Evolutionary conservation across 768 basidiomycete species (phyloP).

Genomic region (Aureoboletus auriporus): DNA sequence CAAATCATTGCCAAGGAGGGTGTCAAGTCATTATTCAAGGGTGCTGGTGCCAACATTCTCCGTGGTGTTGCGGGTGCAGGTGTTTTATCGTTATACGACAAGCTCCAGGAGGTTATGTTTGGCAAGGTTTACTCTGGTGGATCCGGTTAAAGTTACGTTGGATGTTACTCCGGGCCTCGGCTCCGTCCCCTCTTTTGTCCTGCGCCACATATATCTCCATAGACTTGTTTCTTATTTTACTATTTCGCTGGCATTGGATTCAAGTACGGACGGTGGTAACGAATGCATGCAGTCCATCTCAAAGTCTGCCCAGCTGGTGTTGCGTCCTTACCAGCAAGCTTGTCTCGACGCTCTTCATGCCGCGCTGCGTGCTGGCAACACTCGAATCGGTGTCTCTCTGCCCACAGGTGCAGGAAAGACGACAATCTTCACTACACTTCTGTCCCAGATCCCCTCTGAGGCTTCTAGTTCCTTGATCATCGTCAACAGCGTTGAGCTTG

Average conservation of each 20-base stretch:
- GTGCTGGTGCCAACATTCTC: conserved; percentile 93
- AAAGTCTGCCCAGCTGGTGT: conserved; percentile 19
- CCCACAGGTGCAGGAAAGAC: conserved; percentile 91
- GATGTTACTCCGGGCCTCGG: conserved; percentile 23
- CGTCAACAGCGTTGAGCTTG: conserved; percentile 88
- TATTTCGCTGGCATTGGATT: conserved; percentile 17
- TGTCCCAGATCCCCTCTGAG: conserved; percentile 54
- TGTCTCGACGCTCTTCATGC: conserved; percentile 75
- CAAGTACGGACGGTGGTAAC: conserved; percentile 13
- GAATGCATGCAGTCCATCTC: too few relatives aligned
- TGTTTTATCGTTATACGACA: conserved; percentile 98
- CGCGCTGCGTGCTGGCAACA: conserved; percentile 62
- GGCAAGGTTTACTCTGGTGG: conserved; percentile 99
- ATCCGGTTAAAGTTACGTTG: conserved; percentile 30
- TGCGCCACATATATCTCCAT: conserved; percentile 24
- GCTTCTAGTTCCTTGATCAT: conserved; percentile 71
- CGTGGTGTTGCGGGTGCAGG: conserved; percentile 99
- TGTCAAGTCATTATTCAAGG: conserved; percentile 94
- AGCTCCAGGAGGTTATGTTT: conserved; percentile 93
- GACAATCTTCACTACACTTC: conserved; percentile 82
- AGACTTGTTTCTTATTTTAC: conserved; percentile 33
- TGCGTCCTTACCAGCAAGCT: conserved; percentile 87
- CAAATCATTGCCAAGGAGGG: conserved; percentile 98
- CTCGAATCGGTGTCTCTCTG: conserved; percentile 78
- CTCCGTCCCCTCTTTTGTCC: conserved; percentile 31